Percentiles rank a stretch among this genome's conserved stretches.
Conservation (phyloP, 2,329 filamentous ascomycete species). For the Aspergillus brunneoviolaceus region DNA sequence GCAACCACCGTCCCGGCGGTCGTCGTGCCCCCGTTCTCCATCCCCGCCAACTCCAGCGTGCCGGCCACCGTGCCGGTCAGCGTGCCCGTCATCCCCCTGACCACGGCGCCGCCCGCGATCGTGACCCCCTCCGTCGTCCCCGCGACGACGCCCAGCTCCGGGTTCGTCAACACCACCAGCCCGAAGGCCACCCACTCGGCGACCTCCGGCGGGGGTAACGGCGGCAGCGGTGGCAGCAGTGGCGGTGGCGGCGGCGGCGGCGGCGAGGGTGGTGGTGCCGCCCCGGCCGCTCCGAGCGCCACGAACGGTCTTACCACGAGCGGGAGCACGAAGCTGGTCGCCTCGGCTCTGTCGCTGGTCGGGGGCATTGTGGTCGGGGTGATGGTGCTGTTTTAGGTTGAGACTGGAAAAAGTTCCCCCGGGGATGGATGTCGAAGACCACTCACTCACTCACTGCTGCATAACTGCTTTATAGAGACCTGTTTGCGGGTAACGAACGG, state of each 20-base stretch:
- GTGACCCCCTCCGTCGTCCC: not conserved
- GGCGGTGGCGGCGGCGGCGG: not conserved
- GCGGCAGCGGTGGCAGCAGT: not conserved
- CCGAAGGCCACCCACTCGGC: not conserved
- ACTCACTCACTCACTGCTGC: no score
- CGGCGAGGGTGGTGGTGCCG: not conserved
- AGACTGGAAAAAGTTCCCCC: no score
- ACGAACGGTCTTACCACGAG: not conserved
- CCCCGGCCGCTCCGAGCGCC: not conserved
- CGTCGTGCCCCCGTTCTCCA: not conserved
- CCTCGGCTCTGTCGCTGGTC: not conserved
- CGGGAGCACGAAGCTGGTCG: not conserved
- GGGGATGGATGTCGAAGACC: no score
- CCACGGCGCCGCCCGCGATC: not conserved
- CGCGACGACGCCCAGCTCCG: not conserved
- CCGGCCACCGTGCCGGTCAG: not conserved
- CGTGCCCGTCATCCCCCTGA: not conserved
- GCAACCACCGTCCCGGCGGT: not conserved
- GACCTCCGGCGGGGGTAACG: not conserved
- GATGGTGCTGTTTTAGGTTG: not conserved
- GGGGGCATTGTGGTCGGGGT: not conserved
- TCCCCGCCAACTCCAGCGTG: not conserved
- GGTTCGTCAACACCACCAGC: not conserved
- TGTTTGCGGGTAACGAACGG: no score
- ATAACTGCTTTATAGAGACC: no score